Percentiles rank a stretch among this genome's conserved stretches.
Evolutionary conservation across 2,329 filamentous ascomycete species (phyloP).

Genomic region (Sporothrix pseudoabietina): DNA sequence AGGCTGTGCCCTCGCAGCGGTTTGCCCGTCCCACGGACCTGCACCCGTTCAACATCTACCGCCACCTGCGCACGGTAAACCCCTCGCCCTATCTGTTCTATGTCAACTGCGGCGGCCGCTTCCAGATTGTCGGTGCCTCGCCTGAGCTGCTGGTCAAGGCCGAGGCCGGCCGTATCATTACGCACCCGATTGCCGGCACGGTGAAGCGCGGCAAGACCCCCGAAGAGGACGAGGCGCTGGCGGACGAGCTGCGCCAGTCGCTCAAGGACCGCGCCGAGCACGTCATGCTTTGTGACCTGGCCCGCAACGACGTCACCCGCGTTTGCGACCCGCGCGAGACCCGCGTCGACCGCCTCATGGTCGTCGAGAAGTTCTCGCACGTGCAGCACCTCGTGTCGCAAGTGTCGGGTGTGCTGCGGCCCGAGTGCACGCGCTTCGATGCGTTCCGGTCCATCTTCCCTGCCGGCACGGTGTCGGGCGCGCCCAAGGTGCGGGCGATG

Average conservation of each 20-base stretch:
- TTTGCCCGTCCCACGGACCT: conserved; percentile 85
- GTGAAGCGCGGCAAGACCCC: conserved; percentile 81
- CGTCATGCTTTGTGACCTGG: conserved; percentile 96
- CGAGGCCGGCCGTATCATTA: conserved; percentile 79
- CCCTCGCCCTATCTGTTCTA: conserved; percentile 98
- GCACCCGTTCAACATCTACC: conserved; percentile 98
- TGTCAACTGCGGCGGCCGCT: conserved; percentile 83
- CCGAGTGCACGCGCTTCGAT: conserved; percentile 86
- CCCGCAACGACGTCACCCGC: conserved; percentile 93
- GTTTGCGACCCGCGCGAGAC: conserved; percentile 90
- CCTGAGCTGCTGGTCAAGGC: conserved; percentile 94
- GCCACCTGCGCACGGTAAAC: conserved; percentile 94
- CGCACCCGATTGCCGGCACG: conserved; percentile 95
- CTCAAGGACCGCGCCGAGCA: conserved; percentile 93
- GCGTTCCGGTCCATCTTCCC: conserved; percentile 97
- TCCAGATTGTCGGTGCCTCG: conserved; percentile 93
- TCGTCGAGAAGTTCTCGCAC: conserved; percentile 91
- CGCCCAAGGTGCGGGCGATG: conserved; percentile 96
- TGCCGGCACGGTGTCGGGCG: conserved; percentile 91
- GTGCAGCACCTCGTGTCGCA: conserved; percentile 97
- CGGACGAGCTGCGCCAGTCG: conserved; percentile 72
- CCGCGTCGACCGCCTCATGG: conserved; percentile 90
- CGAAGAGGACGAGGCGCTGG: conserved; percentile 79
- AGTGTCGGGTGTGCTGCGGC: conserved; percentile 84
- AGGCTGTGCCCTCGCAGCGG: conserved; percentile 92